Conservation (phyloP, 2,329 filamentous ascomycete genomes). For the Penicillium hesseltinei region DNA sequence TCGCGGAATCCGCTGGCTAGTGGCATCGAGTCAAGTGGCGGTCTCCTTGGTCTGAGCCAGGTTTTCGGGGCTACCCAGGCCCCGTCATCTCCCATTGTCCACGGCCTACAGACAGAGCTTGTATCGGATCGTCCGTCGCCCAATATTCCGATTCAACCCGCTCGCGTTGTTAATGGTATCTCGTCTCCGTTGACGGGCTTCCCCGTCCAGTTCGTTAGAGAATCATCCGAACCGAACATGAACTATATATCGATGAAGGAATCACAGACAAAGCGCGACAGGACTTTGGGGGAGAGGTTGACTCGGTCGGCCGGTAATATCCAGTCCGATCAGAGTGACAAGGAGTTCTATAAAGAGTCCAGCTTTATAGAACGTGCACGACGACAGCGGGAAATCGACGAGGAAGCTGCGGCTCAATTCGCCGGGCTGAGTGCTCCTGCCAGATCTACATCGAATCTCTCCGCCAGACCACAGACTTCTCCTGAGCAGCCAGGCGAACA, state of each 20-base stretch:
- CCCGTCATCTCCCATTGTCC: conserved; percentile 46
- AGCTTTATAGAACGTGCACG: conserved; percentile 37
- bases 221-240: conserved; percentile 42
- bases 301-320: conserved; percentile 38
- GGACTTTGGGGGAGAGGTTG: conserved; percentile 30
- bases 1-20: conserved; percentile 45
- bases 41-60: conserved; percentile 48
- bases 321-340: conserved; percentile 38
- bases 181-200: conserved; percentile 41
- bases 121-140: conserved; percentile 50
- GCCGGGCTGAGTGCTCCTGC: conserved; percentile 36
- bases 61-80: conserved; percentile 50
- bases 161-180: conserved; percentile 31
- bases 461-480: neutral
- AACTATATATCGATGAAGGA: conserved; percentile 48
- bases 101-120: conserved; percentile 36
- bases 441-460: conserved; percentile 13
- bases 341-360: conserved; percentile 46
- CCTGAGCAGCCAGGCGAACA: conserved; percentile 2
- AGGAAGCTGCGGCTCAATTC: conserved; percentile 38
- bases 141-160: conserved; percentile 45
- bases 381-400: conserved; percentile 34
- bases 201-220: conserved; percentile 34
- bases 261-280: conserved; percentile 45
- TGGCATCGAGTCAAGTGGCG: conserved; percentile 36